phyloP scores from a whole-genome alignment of 2,329 filamentous ascomycete genomes.

The Mycosphaerelloides madeirae region DNA sequence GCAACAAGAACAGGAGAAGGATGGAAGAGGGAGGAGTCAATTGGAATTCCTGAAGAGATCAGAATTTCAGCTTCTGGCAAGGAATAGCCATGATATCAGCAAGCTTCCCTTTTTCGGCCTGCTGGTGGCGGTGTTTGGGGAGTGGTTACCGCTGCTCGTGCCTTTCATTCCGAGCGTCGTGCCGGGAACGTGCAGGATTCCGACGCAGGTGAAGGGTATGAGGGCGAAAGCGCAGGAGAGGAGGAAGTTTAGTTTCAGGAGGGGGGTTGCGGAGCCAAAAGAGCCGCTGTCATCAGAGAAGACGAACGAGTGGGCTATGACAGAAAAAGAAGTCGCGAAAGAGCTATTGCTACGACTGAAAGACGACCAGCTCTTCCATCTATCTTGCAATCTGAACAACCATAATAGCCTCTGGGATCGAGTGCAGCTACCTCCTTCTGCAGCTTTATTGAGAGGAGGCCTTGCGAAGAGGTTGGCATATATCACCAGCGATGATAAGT shows the following conservation, averaged over 20 bases:
- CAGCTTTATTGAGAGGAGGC: slow-evolving; percentile 50
- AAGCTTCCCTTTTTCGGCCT: slow-evolving; percentile 74
- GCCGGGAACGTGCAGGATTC: slow-evolving; percentile 78
- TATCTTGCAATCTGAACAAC: slow-evolving; percentile 37
- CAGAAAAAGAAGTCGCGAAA: slow-evolving; percentile 10
- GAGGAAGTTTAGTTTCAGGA: slow-evolving; percentile 47
- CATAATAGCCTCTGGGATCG: slow-evolving; percentile 41
- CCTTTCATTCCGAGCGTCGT: slow-evolving; percentile 66
- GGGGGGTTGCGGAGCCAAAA: slow-evolving; percentile 64
- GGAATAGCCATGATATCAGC: slow-evolving; percentile 67
- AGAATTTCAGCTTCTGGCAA: slow-evolving; percentile 64
- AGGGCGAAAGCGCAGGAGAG: slow-evolving; percentile 51
- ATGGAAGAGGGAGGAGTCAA: not conserved
- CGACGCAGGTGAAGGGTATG: slow-evolving; percentile 63
- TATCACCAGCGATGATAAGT: slow-evolving; percentile 64
- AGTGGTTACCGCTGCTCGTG: slow-evolving; percentile 79
- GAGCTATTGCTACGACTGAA: slow-evolving; percentile 26
- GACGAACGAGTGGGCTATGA: slow-evolving; percentile 47
- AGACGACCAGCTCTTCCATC: slow-evolving; percentile 38
- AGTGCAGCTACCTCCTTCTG: slow-evolving; percentile 45
- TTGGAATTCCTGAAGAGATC: slow-evolving; percentile 51
- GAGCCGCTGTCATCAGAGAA: slow-evolving; percentile 41
- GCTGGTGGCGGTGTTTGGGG: slow-evolving; percentile 72
- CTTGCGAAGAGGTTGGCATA: slow-evolving; percentile 56
- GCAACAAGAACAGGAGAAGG: slow-evolving; percentile 1